Base-by-base conservation (phyloP, 2,329 filamentous ascomycete species). In the Nothomitra cinnamomea region DNA sequence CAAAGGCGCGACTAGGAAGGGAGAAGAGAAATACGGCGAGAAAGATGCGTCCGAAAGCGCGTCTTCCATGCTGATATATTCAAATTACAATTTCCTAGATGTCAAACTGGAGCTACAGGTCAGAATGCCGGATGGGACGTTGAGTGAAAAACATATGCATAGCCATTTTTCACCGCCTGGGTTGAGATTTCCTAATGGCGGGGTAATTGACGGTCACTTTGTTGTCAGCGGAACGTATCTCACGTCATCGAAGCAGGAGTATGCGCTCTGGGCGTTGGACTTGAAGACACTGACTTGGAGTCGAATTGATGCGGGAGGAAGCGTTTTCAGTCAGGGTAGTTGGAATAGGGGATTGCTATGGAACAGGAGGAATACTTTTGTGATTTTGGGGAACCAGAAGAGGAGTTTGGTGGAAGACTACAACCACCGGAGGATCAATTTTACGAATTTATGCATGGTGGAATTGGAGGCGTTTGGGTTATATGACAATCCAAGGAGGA, bases 31-130 rank as follows among this genome's bases (percentile, higher is more conserved):
- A n/a, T 17, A 17, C n/a, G 28, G 25, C 45, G 21, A n/a, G 17
- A 28, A 49, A 7, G 47, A 50, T 28, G 7, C 52, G 5, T 25
- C 36, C 2, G 28, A 54, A 42, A 68, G 66, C 19, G 77, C 75
- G 15, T 74, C 76, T 5, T 74, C 79, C 2, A 95, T 96, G 88
- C 76, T 98, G 57, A 94, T 98, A 47, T 98, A 98, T 67, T 96
- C 90, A 22, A 98, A 98, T 65, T 98, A 98, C 69, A 96, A 98
- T 67, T 98, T 98, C 63, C 68, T 98, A 54, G 90, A 98, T 61
- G 92, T 98, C 59, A 96, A 95, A 65, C 72, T 98, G 22, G 92
- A 98, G 67, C 72, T 98, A 38, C 92, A 96, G 66, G 80, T 98
- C 49, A 80, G 92, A 52, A 74, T 85, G 7, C 79, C 87, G 1